These are phyloP conservation scores for Phytophthora sp. DNA, from an alignment of 352 stramenopile genomes.

Conservation along the genomic window DNA sequence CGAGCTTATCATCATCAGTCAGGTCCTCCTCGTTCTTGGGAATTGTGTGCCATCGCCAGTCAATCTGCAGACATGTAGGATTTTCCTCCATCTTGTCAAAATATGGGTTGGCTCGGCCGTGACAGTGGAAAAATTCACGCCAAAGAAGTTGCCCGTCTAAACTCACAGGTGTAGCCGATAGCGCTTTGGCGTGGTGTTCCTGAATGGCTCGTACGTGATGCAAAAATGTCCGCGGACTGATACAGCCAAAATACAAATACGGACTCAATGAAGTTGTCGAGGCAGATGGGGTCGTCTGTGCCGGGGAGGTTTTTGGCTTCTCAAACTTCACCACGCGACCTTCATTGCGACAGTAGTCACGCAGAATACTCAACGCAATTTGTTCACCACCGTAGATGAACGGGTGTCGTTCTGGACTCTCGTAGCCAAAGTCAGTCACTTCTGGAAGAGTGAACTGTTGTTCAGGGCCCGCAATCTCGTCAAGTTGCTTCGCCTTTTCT, in stretches of 20 bases:
- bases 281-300: conserved; percentile 81
- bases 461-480: conserved; percentile 59
- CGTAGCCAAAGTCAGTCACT: conserved; percentile 70
- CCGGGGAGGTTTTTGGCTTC: conserved; percentile 97
- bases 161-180: conserved; percentile 90
- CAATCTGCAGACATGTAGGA: conserved; percentile 88
- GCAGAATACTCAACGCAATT: conserved; percentile 69
- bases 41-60: conserved; percentile 90
- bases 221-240: conserved; percentile 92
- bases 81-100: conserved; percentile 97
- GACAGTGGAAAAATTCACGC: conserved; percentile 95
- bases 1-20: conserved; percentile 87
- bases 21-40: conserved; percentile 59
- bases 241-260: conserved; percentile 95
- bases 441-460: conserved; percentile 72
- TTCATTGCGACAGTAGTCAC: conserved; percentile 78
- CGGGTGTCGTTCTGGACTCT: conserved; percentile 54
- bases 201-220: conserved; percentile 87
- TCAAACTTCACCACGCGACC: conserved; percentile 94
- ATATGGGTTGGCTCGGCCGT: conserved; percentile 79
- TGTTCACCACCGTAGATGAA: conserved; percentile 81
- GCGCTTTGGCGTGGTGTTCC: conserved; percentile 61
- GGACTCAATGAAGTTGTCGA: conserved; percentile 97
- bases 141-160: conserved; percentile 96
- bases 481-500: conserved; percentile 36